These are phyloP conservation scores for Sporisorium sorghi DNA, from an alignment of 1,284 basidiomycete species.

Conservation along the genomic window DNA sequence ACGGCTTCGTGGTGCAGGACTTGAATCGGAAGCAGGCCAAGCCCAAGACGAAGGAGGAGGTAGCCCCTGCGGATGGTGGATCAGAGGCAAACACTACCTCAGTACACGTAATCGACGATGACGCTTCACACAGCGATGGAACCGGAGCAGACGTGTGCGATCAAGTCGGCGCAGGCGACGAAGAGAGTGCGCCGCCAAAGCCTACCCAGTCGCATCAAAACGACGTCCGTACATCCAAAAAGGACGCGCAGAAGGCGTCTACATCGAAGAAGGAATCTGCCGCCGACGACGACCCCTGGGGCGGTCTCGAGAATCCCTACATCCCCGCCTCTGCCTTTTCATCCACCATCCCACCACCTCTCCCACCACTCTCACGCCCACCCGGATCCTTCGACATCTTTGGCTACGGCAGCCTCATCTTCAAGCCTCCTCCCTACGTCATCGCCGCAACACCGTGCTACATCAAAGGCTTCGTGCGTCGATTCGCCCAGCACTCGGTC, in stretches of 20 bases:
- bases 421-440: conserved; percentile 68
- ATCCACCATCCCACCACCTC: conserved; percentile 24
- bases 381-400: conserved; percentile 64
- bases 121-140: conserved; percentile 3
- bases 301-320: conserved; percentile 30
- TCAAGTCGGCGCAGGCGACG: conserved; percentile 22
- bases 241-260: not conserved
- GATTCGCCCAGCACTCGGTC: conserved; percentile 87
- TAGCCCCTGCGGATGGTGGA: not conserved
- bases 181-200: conserved; percentile 26
- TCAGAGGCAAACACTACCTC: conserved; percentile 1
- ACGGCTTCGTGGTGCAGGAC: conserved; percentile 50
- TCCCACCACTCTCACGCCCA: conserved; percentile 40
- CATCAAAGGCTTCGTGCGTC: conserved; percentile 83
- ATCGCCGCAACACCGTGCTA: conserved; percentile 75
- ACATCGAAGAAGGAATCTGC: not conserved
- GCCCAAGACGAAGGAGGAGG: conserved; percentile 14
- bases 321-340: conserved; percentile 47
- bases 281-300: conserved; percentile 33
- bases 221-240: not conserved
- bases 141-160: conserved; percentile 19
- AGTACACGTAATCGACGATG: conserved; percentile 33
- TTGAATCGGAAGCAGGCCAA: conserved; percentile 36
- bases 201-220: not conserved
- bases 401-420: conserved; percentile 67